A percentile compares a stretch with the other conserved stretches of the same genome.
phyloP scores from a whole-genome alignment of 352 stramenopile genomes.

The Phytopythium boreale region DNA sequence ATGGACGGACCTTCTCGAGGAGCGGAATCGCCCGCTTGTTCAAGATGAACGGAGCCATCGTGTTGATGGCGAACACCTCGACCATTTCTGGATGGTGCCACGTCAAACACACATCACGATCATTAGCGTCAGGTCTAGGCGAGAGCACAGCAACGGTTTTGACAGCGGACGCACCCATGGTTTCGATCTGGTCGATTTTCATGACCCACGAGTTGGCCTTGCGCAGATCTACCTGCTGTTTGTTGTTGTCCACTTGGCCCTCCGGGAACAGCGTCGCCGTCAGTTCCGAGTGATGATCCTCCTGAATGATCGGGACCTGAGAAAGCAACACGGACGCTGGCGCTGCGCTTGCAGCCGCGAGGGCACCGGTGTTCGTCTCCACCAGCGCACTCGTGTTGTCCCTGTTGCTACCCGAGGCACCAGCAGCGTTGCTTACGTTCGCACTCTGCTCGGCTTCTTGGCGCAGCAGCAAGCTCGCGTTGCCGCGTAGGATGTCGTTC shows the following conservation, averaged over 20 bases:
- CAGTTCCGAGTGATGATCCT: constrained; percentile 76
- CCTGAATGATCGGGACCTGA: constrained; percentile 82
- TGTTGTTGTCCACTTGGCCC: constrained; percentile 92
- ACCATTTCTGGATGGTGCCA: constrained; percentile 80
- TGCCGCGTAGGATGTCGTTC: constrained; percentile 46
- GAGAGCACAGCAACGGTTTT: neutral
- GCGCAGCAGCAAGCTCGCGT: constrained; percentile 37
- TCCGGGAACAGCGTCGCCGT: constrained; percentile 51
- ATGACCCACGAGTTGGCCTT: constrained; percentile 94
- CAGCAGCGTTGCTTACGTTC: neutral
- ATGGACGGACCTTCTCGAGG: constrained; percentile 53
- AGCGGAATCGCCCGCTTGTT: constrained; percentile 92
- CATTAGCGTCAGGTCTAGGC: neutral
- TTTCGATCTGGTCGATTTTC: constrained; percentile 75
- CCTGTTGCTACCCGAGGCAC: constrained; percentile 1
- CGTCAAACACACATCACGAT: constrained; percentile 82
- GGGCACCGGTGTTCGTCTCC: constrained; percentile 11
- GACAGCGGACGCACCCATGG: constrained; percentile 39
- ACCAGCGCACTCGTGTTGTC: constrained; percentile 26
- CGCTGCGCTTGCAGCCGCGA: constrained; percentile 14
- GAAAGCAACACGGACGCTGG: constrained; percentile 87
- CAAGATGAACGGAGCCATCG: constrained; percentile 95
- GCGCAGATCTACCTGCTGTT: constrained; percentile 94
- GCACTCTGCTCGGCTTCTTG: neutral
- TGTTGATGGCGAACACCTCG: constrained; percentile 94